phyloP scores from a whole-genome alignment of 2,329 filamentous ascomycete species.

The Ophiostoma angusticollis region DNA sequence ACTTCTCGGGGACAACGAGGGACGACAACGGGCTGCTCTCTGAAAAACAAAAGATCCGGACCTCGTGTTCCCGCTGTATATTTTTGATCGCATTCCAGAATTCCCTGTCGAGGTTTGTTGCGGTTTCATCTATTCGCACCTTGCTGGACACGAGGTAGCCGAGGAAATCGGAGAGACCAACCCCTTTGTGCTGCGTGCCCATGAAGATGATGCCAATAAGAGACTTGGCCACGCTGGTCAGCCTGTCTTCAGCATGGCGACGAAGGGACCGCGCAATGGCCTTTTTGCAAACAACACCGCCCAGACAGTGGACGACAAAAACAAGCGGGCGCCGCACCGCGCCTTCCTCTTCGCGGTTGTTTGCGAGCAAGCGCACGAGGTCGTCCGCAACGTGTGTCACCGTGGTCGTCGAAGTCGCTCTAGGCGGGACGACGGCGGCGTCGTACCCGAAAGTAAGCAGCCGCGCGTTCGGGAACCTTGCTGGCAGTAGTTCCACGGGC shows the following conservation, averaged over 20 bases:
- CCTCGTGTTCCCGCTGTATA: neutral
- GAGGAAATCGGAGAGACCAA: neutral
- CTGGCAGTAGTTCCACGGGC: slow-evolving; percentile 17
- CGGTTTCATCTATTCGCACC: neutral
- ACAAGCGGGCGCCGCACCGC: slow-evolving; percentile 8
- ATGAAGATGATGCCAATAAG: slow-evolving; percentile 3
- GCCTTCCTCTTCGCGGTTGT: neutral
- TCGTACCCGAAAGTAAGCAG: slow-evolving; percentile 18
- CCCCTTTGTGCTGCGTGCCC: slow-evolving; percentile 6
- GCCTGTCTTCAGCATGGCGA: neutral
- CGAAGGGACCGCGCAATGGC: neutral
- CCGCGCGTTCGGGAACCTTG: slow-evolving; percentile 13
- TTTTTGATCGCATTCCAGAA: neutral
- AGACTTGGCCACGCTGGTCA: neutral
- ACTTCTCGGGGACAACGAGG: slow-evolving; percentile 1
- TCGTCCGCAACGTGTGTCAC: neutral
- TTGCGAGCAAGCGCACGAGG: neutral
- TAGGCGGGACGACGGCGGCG: slow-evolving; percentile 10
- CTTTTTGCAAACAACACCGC: slow-evolving; percentile 12
- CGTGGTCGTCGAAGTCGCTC: neutral
- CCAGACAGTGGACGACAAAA: slow-evolving; percentile 13
- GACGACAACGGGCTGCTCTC: neutral
- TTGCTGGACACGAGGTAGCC: neutral
- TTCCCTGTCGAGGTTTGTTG: neutral
- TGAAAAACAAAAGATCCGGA: slow-evolving; percentile 1